Evolutionary conservation across 2,329 filamentous ascomycete genomes (phyloP), one percentile per base, ranked within the genome.

Genomic region (Pestalotiopsis sp.): DNA sequence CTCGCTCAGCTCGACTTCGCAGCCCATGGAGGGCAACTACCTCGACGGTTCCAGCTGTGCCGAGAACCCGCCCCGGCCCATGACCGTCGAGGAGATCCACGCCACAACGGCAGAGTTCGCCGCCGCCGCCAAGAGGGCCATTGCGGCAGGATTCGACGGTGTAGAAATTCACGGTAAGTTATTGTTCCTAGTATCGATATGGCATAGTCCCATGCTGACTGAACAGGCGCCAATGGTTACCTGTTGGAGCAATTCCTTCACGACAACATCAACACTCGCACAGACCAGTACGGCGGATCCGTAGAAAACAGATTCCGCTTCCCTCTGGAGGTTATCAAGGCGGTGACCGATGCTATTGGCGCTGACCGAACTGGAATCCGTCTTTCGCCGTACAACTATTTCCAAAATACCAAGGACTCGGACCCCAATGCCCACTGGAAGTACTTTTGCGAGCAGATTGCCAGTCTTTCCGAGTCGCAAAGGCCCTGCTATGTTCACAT

Each of bases 71-170:
- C 88, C 68, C 45, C 74, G 86, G 67, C 89, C 85, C 20, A 88
- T 94, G 87, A 90, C 87, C 0, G 80, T 86, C 20, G 80, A 85
- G 1, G 91, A 94, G 62, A 94, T 95, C 67, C 83, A 87, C 66
- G 78, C 85, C 3, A 81, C 91, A 69, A 92, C 92, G 78, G 75
- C 76, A 4, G 88, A 88, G 2, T 94, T 87, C 79, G 86, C 84
- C 1, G 85, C 82, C 0, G 85, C 84, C 0, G 82, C 84, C 0
- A 82, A 84, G 72, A 79, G 87, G 12, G 86, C 91, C 1, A 77
- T 93, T 1, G 82, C 84, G 60, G 88, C 88, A 1, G 92, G 92
- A 0, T 90, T 91, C 57, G 91, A 93, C 74, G 73, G 75, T 1
- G 73, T 76, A 0, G 91, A 93, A 71, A 77, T 81, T 55, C 81